phyloP scores from a whole-genome alignment of 176 grass and related monocot species.

The Phyllostachys edulis region DNA sequence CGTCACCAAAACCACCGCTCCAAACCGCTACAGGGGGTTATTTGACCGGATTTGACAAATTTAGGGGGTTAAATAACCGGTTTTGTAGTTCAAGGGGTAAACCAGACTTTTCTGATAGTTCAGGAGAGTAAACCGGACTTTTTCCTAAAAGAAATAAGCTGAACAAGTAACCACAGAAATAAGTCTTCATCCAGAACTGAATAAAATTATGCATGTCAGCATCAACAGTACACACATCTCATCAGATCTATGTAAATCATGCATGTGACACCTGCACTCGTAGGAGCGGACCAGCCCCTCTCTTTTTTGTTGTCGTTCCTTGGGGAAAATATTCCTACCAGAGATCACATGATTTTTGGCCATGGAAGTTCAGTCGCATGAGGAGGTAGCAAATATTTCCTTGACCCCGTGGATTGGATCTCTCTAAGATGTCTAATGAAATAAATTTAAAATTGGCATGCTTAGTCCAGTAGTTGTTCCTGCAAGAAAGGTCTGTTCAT shows the following conservation, averaged over 20 bases:
- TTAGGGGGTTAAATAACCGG: too few relatives aligned
- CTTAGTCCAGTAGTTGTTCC: slow-evolving; percentile 19
- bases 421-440: not conserved
- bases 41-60: too few relatives aligned
- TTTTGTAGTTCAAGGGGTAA: too few relatives aligned
- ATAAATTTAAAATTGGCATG: slow-evolving; percentile 9
- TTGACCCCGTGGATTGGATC: not conserved
- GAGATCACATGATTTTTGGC: not conserved
- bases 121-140: too few relatives aligned
- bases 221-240: slow-evolving; percentile 6
- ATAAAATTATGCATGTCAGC: slow-evolving; percentile 25
- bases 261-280: slow-evolving; percentile 22
- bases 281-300: slow-evolving; percentile 13
- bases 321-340: not conserved
- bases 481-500: not conserved
- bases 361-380: not conserved
- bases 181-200: not conserved
- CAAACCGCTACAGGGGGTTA: too few relatives aligned
- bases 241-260: slow-evolving; percentile 17
- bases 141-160: not conserved
- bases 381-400: not conserved
- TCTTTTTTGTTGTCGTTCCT: not conserved
- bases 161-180: slow-evolving; percentile 3
- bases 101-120: too few relatives aligned
- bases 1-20: too few relatives aligned